Percentiles rank a stretch among this genome's conserved stretches.
These are phyloP conservation scores for Metschnikowia borealis DNA, from an alignment of 805 yeast genomes.

Conservation along the genomic window DNA sequence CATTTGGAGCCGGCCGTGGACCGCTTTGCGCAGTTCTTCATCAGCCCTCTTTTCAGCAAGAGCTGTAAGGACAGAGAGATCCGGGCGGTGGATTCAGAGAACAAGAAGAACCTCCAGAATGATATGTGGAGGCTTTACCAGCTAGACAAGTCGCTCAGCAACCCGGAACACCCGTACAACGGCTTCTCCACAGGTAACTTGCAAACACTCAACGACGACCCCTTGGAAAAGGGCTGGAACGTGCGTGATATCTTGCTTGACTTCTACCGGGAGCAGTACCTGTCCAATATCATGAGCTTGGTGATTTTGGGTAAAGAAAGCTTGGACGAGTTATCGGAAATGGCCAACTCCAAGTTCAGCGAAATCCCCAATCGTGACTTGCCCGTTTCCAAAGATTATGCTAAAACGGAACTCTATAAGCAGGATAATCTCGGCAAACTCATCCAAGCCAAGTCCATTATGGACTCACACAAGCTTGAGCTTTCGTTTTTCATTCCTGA, in stretches of 20 bases:
- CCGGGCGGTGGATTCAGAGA: conserved; percentile 92
- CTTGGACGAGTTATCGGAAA: conserved; percentile 62
- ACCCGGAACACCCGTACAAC: conserved; percentile 74
- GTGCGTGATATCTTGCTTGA: conserved; percentile 78
- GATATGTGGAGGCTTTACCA: conserved; percentile 89
- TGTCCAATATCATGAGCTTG: conserved; percentile 84
- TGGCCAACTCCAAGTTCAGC: conserved; percentile 68
- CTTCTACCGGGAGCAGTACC: conserved; percentile 68
- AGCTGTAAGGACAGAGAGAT: conserved; percentile 88
- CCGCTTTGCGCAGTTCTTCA: conserved; percentile 89
- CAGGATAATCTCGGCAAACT: conserved; percentile 48
- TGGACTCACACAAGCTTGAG: conserved; percentile 67
- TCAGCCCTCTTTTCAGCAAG: conserved; percentile 69
- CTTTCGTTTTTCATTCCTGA: conserved; percentile 74
- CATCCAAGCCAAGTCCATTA: conserved; percentile 73
- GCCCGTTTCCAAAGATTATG: conserved; percentile 40
- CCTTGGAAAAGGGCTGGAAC: conserved; percentile 56
- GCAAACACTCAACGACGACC: conserved; percentile 65
- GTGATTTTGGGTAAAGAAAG: conserved; percentile 81
- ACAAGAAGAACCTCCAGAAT: conserved; percentile 87
- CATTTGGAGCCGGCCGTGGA: conserved; percentile 84
- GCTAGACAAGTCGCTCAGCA: conserved; percentile 70
- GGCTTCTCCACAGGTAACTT: conserved; percentile 90
- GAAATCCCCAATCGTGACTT: conserved; percentile 52
- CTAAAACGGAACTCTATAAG: conserved; percentile 44